A percentile compares a stretch with the other conserved stretches of the same genome.
Evolutionary conservation across 2,329 filamentous ascomycete genomes (phyloP).

Genomic region (Cadophora luteo-olivacea): DNA sequence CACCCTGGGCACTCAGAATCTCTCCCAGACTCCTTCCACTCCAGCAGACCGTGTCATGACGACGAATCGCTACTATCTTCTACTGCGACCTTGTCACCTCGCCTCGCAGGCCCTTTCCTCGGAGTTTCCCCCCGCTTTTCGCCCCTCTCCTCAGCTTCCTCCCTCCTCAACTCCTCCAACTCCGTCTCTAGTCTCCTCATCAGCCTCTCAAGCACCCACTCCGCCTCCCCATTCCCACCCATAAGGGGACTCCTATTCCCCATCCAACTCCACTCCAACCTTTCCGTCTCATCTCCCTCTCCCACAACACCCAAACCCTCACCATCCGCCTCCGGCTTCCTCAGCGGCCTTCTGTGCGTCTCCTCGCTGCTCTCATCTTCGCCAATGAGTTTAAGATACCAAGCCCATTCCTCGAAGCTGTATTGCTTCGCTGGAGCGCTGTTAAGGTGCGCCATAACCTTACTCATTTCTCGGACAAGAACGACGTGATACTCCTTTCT

Average conservation of each 20-base stretch:
- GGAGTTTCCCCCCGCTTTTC: neutral
- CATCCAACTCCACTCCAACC: slow-evolving; percentile 73
- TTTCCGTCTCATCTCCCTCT: slow-evolving; percentile 39
- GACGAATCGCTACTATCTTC: neutral
- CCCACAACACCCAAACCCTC: slow-evolving; percentile 28
- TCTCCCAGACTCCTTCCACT: neutral
- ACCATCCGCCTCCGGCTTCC: slow-evolving; percentile 26
- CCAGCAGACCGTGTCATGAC: neutral
- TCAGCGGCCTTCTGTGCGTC: slow-evolving; percentile 52
- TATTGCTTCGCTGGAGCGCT: slow-evolving; percentile 68
- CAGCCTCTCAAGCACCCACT: slow-evolving; percentile 75
- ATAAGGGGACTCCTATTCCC: slow-evolving; percentile 73
- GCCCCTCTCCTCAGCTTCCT: slow-evolving; percentile 31
- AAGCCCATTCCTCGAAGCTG: slow-evolving; percentile 84
- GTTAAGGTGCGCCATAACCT: slow-evolving; percentile 68
- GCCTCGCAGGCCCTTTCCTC: neutral
- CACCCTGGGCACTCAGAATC: neutral
- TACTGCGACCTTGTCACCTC: neutral
- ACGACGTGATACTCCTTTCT: slow-evolving; percentile 61
- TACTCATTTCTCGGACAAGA: slow-evolving; percentile 74
- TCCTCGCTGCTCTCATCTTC: slow-evolving; percentile 62
- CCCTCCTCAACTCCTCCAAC: slow-evolving; percentile 35
- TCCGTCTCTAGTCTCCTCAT: slow-evolving; percentile 58
- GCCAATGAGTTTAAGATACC: slow-evolving; percentile 80
- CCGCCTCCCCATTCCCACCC: slow-evolving; percentile 70